Base-by-base conservation (phyloP, 163 green algal genomes). In the Trebouxiophyceae sp. region DNA sequence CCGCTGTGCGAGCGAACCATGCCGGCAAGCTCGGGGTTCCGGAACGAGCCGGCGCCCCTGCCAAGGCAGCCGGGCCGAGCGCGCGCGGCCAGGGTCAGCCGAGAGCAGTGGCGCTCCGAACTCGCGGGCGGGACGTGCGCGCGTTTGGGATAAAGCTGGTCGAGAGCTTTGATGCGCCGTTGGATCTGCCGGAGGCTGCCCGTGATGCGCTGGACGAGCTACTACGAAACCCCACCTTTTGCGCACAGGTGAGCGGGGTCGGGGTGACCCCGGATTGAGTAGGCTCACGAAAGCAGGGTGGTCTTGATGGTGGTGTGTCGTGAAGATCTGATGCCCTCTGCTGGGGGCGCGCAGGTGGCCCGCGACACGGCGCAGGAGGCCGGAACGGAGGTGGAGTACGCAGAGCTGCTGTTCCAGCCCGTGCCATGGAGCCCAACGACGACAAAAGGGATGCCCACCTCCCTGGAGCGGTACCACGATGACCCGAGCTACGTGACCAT, bases 391-490 rank as follows among this genome's bases (percentile, higher is more conserved):
- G 12, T 70, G 32, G 60, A 61, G n/a, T 76, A 61, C 47, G 47
- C 78, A 23, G 78, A 64, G 1, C 44, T 76, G 12, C 57, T 87
- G 0, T 87, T 87, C 57, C 78, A 86, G 72, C 80, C 80, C 4
- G 68, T 81, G 44, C 80, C 80, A 0, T 86, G 79, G 79, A 86
- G 69, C 33, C 62, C 71, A 27, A 63, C n/a, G 3, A 78, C 55
- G 0, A 72, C 57, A 7, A 82, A 71, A 57, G 80, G 80, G 31
- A 87, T 87, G 80, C 79, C 80, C 2, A 1, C 54, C 32, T 62
- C 82, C n/a, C 67, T 72, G 45, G 79, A 87, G 57, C 33, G 77
- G 20, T 74, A 77, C 46, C 31, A 68, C 0, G 72, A 77, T 26
- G 60, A 77, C 55, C 67, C 73, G 44, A 26, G 64, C 23, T 78